Evolutionary conservation across 768 basidiomycete genomes (phyloP).

Genomic region (button mushroom (Agaricus bisporus)): DNA sequence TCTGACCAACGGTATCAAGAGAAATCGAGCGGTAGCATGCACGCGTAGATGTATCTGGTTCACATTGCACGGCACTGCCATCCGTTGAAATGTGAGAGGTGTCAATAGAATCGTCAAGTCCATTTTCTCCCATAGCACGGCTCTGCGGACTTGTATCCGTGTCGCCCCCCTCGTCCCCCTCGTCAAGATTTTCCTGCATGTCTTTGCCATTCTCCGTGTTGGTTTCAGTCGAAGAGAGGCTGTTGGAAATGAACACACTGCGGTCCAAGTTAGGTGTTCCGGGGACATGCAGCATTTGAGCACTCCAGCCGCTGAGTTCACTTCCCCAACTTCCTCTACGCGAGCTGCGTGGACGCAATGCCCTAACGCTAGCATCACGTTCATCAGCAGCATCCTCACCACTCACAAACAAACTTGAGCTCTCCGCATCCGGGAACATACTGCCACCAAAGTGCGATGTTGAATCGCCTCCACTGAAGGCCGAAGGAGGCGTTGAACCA

Average conservation of each 20-base stretch:
- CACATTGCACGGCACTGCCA: not conserved
- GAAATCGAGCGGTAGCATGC: constrained; percentile 7
- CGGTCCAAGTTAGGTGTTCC: constrained; percentile 47
- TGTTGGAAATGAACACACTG: constrained; percentile 57
- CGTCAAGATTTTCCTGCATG: constrained; percentile 5
- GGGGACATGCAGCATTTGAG: constrained; percentile 46
- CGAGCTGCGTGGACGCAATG: constrained; percentile 81
- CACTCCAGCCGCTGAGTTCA: constrained; percentile 85
- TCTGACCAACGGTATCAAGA: constrained; percentile 9
- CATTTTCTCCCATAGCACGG: not conserved
- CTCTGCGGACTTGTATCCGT: constrained; percentile 1
- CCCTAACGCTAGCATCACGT: constrained; percentile 82
- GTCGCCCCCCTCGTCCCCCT: not conserved
- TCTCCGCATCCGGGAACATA: constrained; percentile 56
- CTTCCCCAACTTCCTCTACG: constrained; percentile 91
- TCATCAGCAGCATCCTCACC: constrained; percentile 63
- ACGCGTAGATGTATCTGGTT: not conserved
- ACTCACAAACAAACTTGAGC: constrained; percentile 59
- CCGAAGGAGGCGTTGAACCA: constrained; percentile 31
- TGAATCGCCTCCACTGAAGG: constrained; percentile 39
- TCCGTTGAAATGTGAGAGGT: not conserved
- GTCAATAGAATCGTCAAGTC: not conserved
- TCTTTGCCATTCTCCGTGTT: constrained; percentile 40
- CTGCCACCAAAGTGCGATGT: constrained; percentile 70
- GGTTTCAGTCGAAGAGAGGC: constrained; percentile 50